Evolutionary conservation across 495 filamentous ascomycete genomes (phyloP), one percentile per base, ranked within the genome.

Genomic region (Jackrogersella minutella): DNA sequence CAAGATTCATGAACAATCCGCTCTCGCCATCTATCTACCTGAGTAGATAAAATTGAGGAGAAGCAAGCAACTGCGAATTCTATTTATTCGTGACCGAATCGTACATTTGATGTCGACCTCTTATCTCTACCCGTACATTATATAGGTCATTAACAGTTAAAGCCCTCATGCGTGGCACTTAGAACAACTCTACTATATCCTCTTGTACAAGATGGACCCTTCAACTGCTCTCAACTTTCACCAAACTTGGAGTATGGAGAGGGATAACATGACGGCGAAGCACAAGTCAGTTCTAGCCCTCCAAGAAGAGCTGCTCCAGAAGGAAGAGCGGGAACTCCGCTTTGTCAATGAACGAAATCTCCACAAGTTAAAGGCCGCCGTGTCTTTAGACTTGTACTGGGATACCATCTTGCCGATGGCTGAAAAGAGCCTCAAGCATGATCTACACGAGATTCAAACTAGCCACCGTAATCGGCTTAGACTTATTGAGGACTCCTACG

Each of bases 391-490:
- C 24, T 16, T 58, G 2, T 69, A 69, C 21, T 17, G 37, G 13
- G 39, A 65, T n/a, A 30, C 49, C 37, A 40, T 60, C 46, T 17
- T 53, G 22, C 66, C 56, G 10, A 65, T 65, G 61, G 66, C 61
- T 3, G 56, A 62, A 19, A 57, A 65, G 19, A 54, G 56, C 26
- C 52, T 69, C 0, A 44, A 36, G 28, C 16, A 46, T 33, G 52
- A 69, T 3, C 14, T 62, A 8, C 61, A 40, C 19, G 33, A 54
- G 22, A 22, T 53, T 3, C 30, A 62, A 14, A 14, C 16, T 19
- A 16, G n/a, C 7, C 33, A 65, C 14, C 14, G 43, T 5, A 52
- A 41, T 7, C 43, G 33, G 9, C 31, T 44, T 1, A 43, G 31
- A n/a, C 9, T 47, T 14, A 51, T 52, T 5, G 37, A 62, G 41